Evolutionary conservation across 1,284 basidiomycete genomes (phyloP), one percentile per base, ranked within the genome.

Genomic region (Athelia sp.): DNA sequence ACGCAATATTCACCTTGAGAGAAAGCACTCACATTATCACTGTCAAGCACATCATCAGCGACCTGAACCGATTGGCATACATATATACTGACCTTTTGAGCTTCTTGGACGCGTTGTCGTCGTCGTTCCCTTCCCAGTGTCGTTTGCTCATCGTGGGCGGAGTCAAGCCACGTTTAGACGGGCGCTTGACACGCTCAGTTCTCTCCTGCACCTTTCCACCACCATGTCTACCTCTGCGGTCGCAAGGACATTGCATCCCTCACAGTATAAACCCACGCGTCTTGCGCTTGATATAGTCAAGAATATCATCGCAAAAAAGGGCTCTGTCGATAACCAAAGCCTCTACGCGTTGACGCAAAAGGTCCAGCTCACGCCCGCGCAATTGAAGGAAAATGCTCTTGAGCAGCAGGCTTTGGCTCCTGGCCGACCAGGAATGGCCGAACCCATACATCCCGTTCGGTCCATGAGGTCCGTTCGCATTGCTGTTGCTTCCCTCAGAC

Each of bases 1-100:
- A 66, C 63, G 68, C 62, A 57, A 68, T 21, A 88, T 87, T 89
- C 83, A 89, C 86, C 86, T 89, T 87, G 59, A 63, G 58, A 59
- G 68, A 63, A 60, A 58, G 60, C 64, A 86, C 86, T 89, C 81
- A 89, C 87, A 21, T 6, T 40, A 70, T 86, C 82, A 63, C 83
- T 87, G 62, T 56, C 54, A 50, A 54, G 54, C 45, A 52, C 54
- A 47, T 57, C 48, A 52, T 56, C 29, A 58, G 61, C 49, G 22
- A 53, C 54, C 52, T 50, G 55, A 24, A 53, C 23, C 24, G 50
- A n/a, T 23, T 17, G 29, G 36, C 14, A 43, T 44, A 18, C 13
- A 52, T 21, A 46, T 49, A 38, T 15, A 62, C 75, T 54, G 54
- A 88, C 87, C 82, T 86, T 79, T 80, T 87, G 46, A 76, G 59